Base-by-base conservation (phyloP, 2,329 filamentous ascomycete genomes). In the Exophiala bonariae region DNA sequence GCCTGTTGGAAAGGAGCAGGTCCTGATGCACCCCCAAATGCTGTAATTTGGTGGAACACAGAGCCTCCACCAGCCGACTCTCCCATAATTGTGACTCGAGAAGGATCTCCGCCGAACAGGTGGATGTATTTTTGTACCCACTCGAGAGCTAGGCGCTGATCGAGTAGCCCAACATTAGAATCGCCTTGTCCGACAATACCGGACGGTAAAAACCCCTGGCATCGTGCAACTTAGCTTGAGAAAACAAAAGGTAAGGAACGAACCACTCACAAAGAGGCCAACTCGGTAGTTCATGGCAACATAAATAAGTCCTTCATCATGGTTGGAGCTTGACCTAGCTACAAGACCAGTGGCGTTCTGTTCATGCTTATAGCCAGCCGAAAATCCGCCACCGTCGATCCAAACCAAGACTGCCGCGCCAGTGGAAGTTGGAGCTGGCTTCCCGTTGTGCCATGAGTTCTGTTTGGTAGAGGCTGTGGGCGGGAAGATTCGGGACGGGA, bases 201-300 rank as follows among this genome's bases (percentile, higher is more conserved):
- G 16, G 44, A 37, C 3, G 44, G 44, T 18, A 47, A 31, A 16
- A 47, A 47, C 8, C 44, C 38, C 44, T 47, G 14, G 3, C n/a
- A n/a, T n/a, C 18, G 31, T 14, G 4, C n/a, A 40, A 2, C 13
- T 44, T 14, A 44, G 41, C 14, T 14, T 5, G 3, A 4, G 10
- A 16, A 31, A n/a, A n/a, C n/a, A n/a, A n/a, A n/a, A n/a, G n/a
- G n/a, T n/a, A n/a, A n/a, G n/a, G n/a, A n/a, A n/a, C n/a, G n/a
- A n/a, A 41, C 74, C 60, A 64, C 66, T 77, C 4, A 75, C 75
- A 58, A 77, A 74, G 4, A 70, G 70, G 2, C 74, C 74, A 9
- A 78, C 60, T 57, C 66, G 61, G 36, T 68, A 67, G 47, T 68
- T 68, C 39, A 63, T 49, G 0, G 65, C 61, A 10, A 68, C 64